These are phyloP conservation scores for Cyberlindnera japonica DNA, from an alignment of 805 yeast genomes.

Conservation along the genomic window DNA sequence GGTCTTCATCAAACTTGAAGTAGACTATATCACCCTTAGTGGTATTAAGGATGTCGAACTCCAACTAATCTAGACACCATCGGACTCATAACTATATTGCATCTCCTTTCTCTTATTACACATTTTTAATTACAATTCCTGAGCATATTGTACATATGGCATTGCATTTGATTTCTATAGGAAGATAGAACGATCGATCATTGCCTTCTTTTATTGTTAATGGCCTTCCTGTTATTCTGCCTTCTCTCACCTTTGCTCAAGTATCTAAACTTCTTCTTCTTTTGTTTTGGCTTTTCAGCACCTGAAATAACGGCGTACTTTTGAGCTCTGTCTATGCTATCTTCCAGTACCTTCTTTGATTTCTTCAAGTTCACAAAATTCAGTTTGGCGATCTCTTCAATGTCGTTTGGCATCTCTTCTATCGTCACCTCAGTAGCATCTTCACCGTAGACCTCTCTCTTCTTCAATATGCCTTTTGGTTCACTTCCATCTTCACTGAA, in stretches of 20 bases:
- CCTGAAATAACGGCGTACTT: conserved; percentile 64
- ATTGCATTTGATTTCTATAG: neutral
- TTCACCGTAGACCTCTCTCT: conserved; percentile 28
- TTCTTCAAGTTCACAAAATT: conserved; percentile 69
- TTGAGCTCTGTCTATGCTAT: conserved; percentile 74
- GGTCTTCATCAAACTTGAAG: conserved; percentile 81
- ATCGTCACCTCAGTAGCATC: conserved; percentile 44
- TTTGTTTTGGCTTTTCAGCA: conserved; percentile 29
- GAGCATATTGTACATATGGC: too few relatives aligned
- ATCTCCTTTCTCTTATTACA: too few relatives aligned
- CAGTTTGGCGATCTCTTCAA: conserved; percentile 59
- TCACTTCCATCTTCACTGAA: conserved; percentile 30
- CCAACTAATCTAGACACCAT: neutral
- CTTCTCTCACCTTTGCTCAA: conserved; percentile 77
- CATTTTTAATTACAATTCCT: too few relatives aligned
- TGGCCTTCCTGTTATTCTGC: conserved; percentile 47
- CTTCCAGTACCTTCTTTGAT: conserved; percentile 65
- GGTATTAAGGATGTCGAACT: conserved; percentile 12
- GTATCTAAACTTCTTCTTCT: conserved; percentile 84
- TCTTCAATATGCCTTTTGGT: conserved; percentile 26
- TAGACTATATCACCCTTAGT: conserved; percentile 41
- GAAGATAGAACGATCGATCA: neutral
- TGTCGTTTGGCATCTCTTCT: conserved; percentile 43
- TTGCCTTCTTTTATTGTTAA: conserved; percentile 33
- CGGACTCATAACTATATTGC: too few relatives aligned